These are phyloP conservation scores for Omphalotus guepiniiformis DNA, from an alignment of 768 basidiomycete species.

Conservation along the genomic window DNA sequence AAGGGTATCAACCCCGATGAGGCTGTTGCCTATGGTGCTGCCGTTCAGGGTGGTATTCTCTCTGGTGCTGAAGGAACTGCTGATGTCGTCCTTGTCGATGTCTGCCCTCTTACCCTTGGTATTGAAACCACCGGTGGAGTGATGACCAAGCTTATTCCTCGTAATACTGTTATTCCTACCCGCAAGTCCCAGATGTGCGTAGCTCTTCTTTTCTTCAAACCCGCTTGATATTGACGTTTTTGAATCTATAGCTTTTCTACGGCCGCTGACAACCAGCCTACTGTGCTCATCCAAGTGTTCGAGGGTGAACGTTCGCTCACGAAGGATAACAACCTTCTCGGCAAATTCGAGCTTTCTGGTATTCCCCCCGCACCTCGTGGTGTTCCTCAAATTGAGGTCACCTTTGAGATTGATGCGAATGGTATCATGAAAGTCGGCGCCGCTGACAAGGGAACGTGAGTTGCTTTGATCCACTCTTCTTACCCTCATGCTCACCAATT, in stretches of 20 bases:
- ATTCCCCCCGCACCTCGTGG: conserved; percentile 96
- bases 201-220: background rate
- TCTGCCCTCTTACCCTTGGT: conserved; percentile 95
- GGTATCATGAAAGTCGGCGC: conserved; percentile 95
- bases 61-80: conserved; percentile 89
- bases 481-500: background rate
- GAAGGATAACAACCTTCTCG: conserved; percentile 98
- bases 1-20: conserved; percentile 99
- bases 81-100: conserved; percentile 93
- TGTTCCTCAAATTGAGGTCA: conserved; percentile 95
- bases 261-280: conserved; percentile 89
- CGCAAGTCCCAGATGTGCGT: conserved; percentile 90
- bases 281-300: conserved; percentile 94
- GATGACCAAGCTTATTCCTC: conserved; percentile 94
- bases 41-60: conserved; percentile 97
- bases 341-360: conserved; percentile 90
- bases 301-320: conserved; percentile 97
- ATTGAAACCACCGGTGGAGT: conserved; percentile 99
- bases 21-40: conserved; percentile 98
- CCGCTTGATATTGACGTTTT: background rate
- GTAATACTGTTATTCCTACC: conserved; percentile 98
- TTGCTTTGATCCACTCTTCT: conserved; percentile 11
- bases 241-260: conserved; percentile 56
- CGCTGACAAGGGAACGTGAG: conserved; percentile 90
- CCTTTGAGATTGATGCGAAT: conserved; percentile 93